Evolutionary conservation across 257 asterid species (phyloP).

Genomic region (Echium plantagineum): DNA sequence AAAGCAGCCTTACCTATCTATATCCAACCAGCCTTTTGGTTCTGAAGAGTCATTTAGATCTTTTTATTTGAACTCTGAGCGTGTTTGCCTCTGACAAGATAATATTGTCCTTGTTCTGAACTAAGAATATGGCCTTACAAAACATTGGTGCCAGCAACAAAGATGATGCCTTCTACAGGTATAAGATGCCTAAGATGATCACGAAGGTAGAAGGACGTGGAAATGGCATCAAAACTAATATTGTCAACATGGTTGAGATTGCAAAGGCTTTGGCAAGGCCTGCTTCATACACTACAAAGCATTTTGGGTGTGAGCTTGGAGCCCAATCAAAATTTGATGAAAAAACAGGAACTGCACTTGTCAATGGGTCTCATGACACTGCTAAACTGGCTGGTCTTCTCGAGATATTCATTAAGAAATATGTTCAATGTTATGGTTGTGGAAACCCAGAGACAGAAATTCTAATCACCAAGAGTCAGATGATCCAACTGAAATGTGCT

Average conservation of each 20-base stretch:
- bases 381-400: slow-evolving; percentile 33
- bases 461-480: slow-evolving; percentile 27
- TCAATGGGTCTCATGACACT: slow-evolving; percentile 36
- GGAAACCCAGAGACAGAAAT: slow-evolving; percentile 35
- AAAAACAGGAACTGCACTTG: slow-evolving; percentile 33
- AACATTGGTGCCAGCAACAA: slow-evolving; percentile 36
- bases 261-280: slow-evolving; percentile 39
- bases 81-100: slow-evolving; percentile 10
- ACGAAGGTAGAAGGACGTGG: slow-evolving; percentile 39
- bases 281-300: slow-evolving; percentile 28
- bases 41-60: slow-evolving; percentile 11
- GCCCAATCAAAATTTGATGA: slow-evolving; percentile 42
- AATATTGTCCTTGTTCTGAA: slow-evolving; percentile 3
- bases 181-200: slow-evolving; percentile 39
- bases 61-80: background rate
- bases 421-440: slow-evolving; percentile 38
- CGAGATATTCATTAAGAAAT: slow-evolving; percentile 30
- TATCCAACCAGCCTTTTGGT: slow-evolving; percentile 7
- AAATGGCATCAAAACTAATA: slow-evolving; percentile 35
- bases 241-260: slow-evolving; percentile 35
- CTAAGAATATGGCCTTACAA: slow-evolving; percentile 24
- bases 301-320: slow-evolving; percentile 36
- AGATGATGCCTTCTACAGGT: slow-evolving; percentile 41
- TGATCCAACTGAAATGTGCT: slow-evolving; percentile 35
- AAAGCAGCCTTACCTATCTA: slow-evolving; percentile 8